A percentile compares a stretch with the other conserved stretches of the same genome.
These are phyloP conservation scores for Vicia faba DNA, from an alignment of 306 rosid genomes.

Conservation along the genomic window DNA sequence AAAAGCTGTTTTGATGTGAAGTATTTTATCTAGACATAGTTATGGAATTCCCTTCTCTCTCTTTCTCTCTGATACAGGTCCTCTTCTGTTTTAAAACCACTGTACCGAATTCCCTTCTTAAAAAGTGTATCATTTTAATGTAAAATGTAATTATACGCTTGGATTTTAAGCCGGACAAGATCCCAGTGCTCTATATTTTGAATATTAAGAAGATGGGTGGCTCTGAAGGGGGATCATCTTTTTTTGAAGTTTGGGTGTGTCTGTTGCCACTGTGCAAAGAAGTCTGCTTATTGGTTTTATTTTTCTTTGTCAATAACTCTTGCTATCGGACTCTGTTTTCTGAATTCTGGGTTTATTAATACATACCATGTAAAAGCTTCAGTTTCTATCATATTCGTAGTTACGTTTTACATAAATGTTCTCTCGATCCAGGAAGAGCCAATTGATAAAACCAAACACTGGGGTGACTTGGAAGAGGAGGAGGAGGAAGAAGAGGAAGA, in stretches of 20 bases:
- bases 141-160: background rate
- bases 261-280: background rate
- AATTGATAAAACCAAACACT: slow-evolving; percentile 90
- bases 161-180: background rate
- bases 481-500: slow-evolving; percentile 93
- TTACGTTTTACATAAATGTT: slow-evolving; percentile 31
- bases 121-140: background rate
- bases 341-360: slow-evolving; percentile 1
- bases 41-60: background rate
- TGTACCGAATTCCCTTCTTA: background rate
- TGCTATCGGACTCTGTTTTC: slow-evolving; percentile 1
- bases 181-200: background rate
- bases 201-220: background rate
- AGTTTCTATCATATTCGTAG: slow-evolving; percentile 18
- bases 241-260: slow-evolving; percentile 5
- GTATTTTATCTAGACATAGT: background rate
- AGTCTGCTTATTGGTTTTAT: background rate
- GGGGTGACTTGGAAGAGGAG: slow-evolving; percentile 98
- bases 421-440: slow-evolving; percentile 81
- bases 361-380: background rate
- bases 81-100: background rate
- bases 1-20: slow-evolving; percentile 1
- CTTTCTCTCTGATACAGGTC: background rate
- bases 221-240: background rate
- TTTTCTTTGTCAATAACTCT: slow-evolving; percentile 7